phyloP scores from a whole-genome alignment of 306 rosid species.

The Coriaria nepalensis region DNA sequence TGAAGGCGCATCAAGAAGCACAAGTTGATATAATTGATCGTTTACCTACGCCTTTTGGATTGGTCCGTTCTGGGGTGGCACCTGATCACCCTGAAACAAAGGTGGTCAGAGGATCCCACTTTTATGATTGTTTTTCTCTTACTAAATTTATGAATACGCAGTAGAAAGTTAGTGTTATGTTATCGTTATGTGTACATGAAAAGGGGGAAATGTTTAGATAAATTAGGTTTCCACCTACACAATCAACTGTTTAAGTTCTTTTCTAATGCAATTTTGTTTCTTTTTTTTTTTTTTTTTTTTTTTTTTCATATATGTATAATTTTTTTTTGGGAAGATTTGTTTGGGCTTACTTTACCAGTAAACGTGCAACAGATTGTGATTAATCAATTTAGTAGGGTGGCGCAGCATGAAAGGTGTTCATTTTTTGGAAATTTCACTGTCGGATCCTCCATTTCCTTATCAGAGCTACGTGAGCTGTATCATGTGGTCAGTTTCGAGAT shows the following conservation, averaged over 20 bases:
- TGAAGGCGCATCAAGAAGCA: constrained; percentile 55
- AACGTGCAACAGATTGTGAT: constrained; percentile 52
- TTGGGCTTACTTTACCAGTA: constrained; percentile 44
- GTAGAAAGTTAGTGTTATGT: too few species aligned
- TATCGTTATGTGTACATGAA: too few species aligned
- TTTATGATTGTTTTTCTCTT: constrained; percentile 1
- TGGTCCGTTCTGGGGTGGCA: constrained; percentile 87
- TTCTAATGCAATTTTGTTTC: too few species aligned
- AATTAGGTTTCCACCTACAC: too few species aligned
- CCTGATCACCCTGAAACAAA: constrained; percentile 97
- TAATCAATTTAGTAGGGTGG: constrained; percentile 74
- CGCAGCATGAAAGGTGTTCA: constrained; percentile 47
- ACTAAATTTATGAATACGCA: too few species aligned
- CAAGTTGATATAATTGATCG: constrained; percentile 78
- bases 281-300: too few species aligned
- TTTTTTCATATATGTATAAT: too few species aligned
- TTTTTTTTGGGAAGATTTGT: constrained; percentile 16
- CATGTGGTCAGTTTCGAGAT: constrained; percentile 45
- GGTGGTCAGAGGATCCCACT: constrained; percentile 26
- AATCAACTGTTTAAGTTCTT: too few species aligned
- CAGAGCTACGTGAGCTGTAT: constrained; percentile 61
- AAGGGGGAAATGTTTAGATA: too few species aligned
- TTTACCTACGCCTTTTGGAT: constrained; percentile 76
- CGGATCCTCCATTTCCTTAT: constrained; percentile 55
- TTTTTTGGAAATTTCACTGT: constrained; percentile 53